Percentiles rank a stretch among this genome's conserved stretches.
Evolutionary conservation across 2,329 filamentous ascomycete species (phyloP).

Genomic region (Pestalotiopsis sp.): DNA sequence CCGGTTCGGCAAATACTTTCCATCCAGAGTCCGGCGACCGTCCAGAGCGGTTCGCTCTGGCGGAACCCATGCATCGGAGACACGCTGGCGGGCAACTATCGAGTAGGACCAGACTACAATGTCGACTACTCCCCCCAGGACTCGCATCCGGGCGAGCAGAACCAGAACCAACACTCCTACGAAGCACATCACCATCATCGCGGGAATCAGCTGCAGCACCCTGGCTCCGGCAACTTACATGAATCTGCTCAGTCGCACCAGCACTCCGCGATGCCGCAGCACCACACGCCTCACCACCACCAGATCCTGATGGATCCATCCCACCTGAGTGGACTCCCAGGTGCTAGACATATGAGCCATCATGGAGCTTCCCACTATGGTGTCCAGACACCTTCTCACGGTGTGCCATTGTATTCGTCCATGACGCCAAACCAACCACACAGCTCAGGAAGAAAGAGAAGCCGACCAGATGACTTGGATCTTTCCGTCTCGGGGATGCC

Average conservation of each 20-base stretch:
- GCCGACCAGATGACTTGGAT: conserved; percentile 62
- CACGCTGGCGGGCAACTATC: conserved; percentile 77
- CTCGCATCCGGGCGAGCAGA: conserved; percentile 66
- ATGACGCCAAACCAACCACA: conserved; percentile 42
- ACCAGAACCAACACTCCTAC: conserved; percentile 67
- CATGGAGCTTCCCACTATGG: conserved; percentile 58
- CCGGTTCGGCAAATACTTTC: conserved; percentile 58
- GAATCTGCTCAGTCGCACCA: conserved; percentile 42
- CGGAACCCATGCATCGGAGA: conserved; percentile 73
- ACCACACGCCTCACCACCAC: conserved; percentile 53
- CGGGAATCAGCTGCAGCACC: conserved; percentile 52
- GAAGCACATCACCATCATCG: conserved; percentile 45
- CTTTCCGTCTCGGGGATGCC: conserved; percentile 53
- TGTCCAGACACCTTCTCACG: conserved; percentile 45
- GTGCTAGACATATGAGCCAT: conserved; percentile 50
- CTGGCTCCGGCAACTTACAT: conserved; percentile 48
- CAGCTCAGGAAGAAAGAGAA: conserved; percentile 49
- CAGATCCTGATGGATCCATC: conserved; percentile 60
- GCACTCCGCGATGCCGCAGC: conserved; percentile 44
- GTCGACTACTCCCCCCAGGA: conserved; percentile 74
- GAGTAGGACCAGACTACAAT: conserved; percentile 71
- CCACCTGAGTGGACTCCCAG: conserved; percentile 55
- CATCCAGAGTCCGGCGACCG: conserved; percentile 66
- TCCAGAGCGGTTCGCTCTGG: conserved; percentile 78
- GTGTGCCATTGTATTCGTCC: conserved; percentile 55